Base-by-base conservation (phyloP, 1,139 yeast species). In the Lodderomyces metapsilosis region DNA sequence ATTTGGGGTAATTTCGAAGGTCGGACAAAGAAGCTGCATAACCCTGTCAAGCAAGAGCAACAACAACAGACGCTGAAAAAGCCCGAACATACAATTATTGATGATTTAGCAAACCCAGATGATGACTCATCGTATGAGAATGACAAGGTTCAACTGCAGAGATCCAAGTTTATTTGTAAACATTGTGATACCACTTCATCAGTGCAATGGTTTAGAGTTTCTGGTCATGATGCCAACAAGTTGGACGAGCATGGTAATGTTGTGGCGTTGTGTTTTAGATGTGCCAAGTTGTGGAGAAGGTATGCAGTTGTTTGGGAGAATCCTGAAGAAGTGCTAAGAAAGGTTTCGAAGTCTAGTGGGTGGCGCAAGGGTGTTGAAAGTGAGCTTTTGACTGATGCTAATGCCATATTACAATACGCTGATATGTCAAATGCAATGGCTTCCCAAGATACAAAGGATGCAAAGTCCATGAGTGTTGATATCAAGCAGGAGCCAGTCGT, bases 261-360 rank as follows among this genome's bases (percentile, higher is more conserved):
- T 1, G 59, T 69, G 9, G 96, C 89, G 0, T 66, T 92, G 13
- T 92, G 98, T 58, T 66, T 76, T 37, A 71, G 98, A 42, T 92
- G 98, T 67, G 96, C 97, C 0, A 72, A 84, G 44, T 60, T 92
- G 33, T 92, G 98, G 98, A 73, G 96, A 57, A 68, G 94, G 34
- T 92, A 92, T 59, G 97, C 91, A 0, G 83, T 87, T 1, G 71
- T 72, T n/a, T 92, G 98, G 98, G 89, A 83, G 51, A 80, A 80
- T 37, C 96, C 96, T 0, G 57, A 66, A 18, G 92, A 84, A 44
- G 81, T 88, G 0, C 64, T 80, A 37, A 76, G 72, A 55, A 81
- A 76, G 39, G 59, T 59, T 27, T 52, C 59, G 10, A 61, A 52
- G 18, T 46, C 68, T 57, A 47, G 71, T 41, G 80, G 82, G 2